phyloP scores from a whole-genome alignment of 805 yeast species.

The Pichia rugopelliculosa region DNA sequence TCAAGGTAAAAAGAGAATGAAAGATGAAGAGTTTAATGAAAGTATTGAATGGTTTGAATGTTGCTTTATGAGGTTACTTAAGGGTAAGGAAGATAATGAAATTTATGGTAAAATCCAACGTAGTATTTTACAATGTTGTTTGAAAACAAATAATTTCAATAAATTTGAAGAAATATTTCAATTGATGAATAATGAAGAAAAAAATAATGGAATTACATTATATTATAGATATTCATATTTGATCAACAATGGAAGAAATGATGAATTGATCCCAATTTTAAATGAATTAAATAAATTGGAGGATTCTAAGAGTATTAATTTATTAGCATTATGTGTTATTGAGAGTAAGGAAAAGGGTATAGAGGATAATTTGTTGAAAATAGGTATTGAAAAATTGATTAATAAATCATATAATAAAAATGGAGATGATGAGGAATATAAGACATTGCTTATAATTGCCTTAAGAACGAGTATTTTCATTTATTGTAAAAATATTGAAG shows the following conservation, averaged over 20 bases:
- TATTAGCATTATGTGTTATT: constrained; percentile 27
- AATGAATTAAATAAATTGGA: constrained; percentile 1
- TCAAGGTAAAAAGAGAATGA: constrained; percentile 27
- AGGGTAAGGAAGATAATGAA: constrained; percentile 15
- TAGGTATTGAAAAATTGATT: constrained; percentile 5
- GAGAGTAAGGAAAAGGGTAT: constrained; percentile 14
- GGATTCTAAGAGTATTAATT: constrained; percentile 3
- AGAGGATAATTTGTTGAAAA: background rate
- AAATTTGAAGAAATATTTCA: constrained; percentile 19
- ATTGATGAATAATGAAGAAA: constrained; percentile 19
- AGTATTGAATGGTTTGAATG: constrained; percentile 16
- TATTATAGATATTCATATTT: constrained; percentile 20
- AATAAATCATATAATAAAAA: background rate
- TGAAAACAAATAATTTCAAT: constrained; percentile 18
- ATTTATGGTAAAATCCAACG: constrained; percentile 33
- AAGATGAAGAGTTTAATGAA: constrained; percentile 8
- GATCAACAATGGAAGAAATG: background rate
- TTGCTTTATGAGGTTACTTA: constrained; percentile 6
- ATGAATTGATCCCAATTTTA: background rate
- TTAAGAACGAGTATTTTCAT: constrained; percentile 15
- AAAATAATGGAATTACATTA: constrained; percentile 25
- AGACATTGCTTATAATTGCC: constrained; percentile 10
- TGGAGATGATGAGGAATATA: background rate
- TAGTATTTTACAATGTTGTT: constrained; percentile 27
- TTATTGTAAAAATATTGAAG: constrained; percentile 12